A percentile compares a stretch with the other conserved stretches of the same genome.
These are phyloP conservation scores for Cladophialophora yegresii DNA, from an alignment of 2,329 filamentous ascomycete species.

Conservation along the genomic window DNA sequence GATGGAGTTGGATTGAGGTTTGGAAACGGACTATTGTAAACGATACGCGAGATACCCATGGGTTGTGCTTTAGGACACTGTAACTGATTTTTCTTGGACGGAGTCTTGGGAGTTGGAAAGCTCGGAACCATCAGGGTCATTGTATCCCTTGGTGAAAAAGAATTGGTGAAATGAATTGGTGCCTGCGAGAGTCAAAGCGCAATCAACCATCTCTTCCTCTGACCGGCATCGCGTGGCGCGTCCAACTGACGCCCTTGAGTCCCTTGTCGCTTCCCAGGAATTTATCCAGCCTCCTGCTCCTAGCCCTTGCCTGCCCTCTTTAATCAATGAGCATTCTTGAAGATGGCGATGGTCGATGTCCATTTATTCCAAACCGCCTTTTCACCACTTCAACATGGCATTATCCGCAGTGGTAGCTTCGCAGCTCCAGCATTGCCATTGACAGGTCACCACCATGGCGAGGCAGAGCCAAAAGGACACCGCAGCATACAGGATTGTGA, in stretches of 20 bases:
- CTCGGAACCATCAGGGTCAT: background rate
- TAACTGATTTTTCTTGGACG: background rate
- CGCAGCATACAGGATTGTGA: constrained; percentile 13
- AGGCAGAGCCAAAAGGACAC: constrained; percentile 3
- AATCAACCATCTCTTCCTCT: background rate
- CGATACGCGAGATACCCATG: background rate
- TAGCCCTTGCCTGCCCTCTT: constrained; percentile 17
- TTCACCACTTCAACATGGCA: constrained; percentile 21
- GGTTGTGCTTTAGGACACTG: background rate
- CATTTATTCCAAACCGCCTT: background rate
- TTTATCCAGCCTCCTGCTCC: constrained; percentile 7
- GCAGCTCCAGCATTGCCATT: background rate
- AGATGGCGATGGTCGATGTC: constrained; percentile 20
- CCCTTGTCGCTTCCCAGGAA: background rate
- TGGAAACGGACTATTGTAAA: background rate
- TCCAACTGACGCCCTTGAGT: background rate
- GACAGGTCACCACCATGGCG: constrained; percentile 8
- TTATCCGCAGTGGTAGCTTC: background rate
- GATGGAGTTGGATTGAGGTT: constrained; percentile 15
- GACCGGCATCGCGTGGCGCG: background rate
- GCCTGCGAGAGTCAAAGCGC: background rate
- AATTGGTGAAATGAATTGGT: background rate
- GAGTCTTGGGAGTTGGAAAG: background rate
- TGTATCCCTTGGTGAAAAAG: background rate
- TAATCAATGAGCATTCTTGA: constrained; percentile 23